Conservation (phyloP, 257 asterid species). For the Fraxinus quadrangulata region DNA sequence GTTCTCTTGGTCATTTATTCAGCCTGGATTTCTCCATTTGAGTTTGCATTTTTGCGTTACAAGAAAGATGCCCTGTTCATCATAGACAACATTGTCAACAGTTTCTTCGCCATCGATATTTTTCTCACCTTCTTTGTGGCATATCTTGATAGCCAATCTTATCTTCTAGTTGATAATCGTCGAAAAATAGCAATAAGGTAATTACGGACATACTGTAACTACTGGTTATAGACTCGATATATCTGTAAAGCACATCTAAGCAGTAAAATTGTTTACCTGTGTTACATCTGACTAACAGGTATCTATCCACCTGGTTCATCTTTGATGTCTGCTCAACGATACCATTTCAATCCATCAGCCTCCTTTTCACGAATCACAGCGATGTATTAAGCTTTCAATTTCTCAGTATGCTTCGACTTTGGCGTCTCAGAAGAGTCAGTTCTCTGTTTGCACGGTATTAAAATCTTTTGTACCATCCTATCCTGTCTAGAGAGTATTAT, state of each 20-base stretch:
- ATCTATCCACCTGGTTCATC: constrained; percentile 79
- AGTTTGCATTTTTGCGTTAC: constrained; percentile 73
- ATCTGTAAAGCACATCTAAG: background rate
- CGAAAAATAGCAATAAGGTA: constrained; percentile 75
- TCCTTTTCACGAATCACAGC: constrained; percentile 65
- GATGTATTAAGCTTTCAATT: constrained; percentile 66
- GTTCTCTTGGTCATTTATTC: constrained; percentile 77
- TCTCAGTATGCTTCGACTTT: constrained; percentile 86
- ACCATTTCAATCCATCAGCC: constrained; percentile 70
- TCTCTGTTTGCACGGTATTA: constrained; percentile 73
- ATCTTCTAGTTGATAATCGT: constrained; percentile 73
- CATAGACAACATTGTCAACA: constrained; percentile 71
- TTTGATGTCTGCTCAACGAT: constrained; percentile 82
- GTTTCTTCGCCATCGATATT: constrained; percentile 78
- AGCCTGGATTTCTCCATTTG: constrained; percentile 91
- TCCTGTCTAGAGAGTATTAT: background rate
- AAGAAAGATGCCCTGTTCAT: constrained; percentile 62
- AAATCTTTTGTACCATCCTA: background rate
- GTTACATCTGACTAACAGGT: constrained; percentile 45
- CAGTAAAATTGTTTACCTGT: constrained; percentile 1
- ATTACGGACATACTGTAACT: background rate
- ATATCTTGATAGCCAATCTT: constrained; percentile 65
- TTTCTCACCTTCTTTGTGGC: constrained; percentile 87
- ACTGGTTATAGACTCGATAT: background rate
- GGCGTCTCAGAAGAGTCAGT: constrained; percentile 97